These are phyloP conservation scores for Blastomyces percursus DNA, from an alignment of 2,329 filamentous ascomycete species.

Conservation along the genomic window DNA sequence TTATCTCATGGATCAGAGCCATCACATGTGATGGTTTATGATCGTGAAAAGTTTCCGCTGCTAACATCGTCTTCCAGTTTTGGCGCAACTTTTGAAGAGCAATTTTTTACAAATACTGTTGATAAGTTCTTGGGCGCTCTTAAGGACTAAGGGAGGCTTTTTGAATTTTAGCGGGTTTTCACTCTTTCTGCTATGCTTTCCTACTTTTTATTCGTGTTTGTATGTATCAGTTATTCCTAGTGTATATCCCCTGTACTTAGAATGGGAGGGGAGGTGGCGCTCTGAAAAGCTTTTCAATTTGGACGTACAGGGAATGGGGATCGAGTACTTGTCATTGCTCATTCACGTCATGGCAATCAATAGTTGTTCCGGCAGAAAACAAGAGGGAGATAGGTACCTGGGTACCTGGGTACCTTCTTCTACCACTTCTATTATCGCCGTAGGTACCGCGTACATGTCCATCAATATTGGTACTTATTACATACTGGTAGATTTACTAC, in stretches of 20 bases:
- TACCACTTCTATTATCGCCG: not conserved
- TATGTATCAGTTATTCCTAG: not conserved
- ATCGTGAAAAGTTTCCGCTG: slow-evolving; percentile 10
- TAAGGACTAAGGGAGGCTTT: not conserved
- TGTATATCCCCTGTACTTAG: not conserved
- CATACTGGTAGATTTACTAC: too few species aligned
- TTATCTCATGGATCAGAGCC: not conserved
- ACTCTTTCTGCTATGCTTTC: not conserved
- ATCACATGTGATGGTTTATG: not conserved
- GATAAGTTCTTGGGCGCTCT: not conserved
- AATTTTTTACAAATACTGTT: not conserved
- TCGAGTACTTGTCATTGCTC: not conserved
- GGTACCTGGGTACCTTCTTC: too few species aligned
- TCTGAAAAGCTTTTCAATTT: not conserved
- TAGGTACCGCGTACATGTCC: not conserved
- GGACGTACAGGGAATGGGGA: not conserved
- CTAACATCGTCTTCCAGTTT: not conserved
- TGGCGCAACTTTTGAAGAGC: slow-evolving; percentile 1
- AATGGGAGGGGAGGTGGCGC: not conserved
- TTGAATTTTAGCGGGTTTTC: not conserved
- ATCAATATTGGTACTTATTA: too few species aligned
- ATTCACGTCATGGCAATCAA: not conserved
- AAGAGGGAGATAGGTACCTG: not conserved
- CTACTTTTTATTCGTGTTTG: not conserved
- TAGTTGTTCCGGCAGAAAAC: not conserved